Base-by-base conservation (phyloP, 768 basidiomycete genomes). In the Amanita pallidorosea region DNA sequence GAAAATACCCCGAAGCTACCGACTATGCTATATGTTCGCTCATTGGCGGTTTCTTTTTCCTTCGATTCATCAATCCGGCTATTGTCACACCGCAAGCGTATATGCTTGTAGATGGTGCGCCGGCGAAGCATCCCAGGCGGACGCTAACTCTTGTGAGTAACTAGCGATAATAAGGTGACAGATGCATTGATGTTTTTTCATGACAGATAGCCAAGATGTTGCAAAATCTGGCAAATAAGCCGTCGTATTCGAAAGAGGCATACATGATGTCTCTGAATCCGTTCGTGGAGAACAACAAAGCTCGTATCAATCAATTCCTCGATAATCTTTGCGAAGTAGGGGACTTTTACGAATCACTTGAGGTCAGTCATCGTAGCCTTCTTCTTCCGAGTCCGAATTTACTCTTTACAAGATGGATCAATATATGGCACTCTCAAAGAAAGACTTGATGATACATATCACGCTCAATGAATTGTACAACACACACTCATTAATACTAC, bases 391-490 rank as follows among this genome's bases (percentile, higher is more conserved):
- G 17, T 29, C 6, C 29, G 48, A 50, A 29, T 47, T n/a, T 25
- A 59, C 20, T 29, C 8, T 49, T 6, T 53, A 23, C 3, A 57
- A 96, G 95, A 95, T 98, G 85, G 96, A 99, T 68, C 96, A 98
- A 74, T 99, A 99, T 66, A 97, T 99, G 93, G 96, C 96, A 7
- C 72, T 99, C 52, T 97, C 94, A 53, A 99, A 99, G 78, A 98
- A 98, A 68, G 96, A 98, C 64, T 75, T 98, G 53, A 83, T 87
- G 75, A 98, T 99, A 69, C 90, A 93, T 67, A 99, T 99, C 64
- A 98, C 96, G 6, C 71, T 98, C 67, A 99, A 99, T 64, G 96
- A 99, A 76, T 63, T 99, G 73, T 98, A 97, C 69, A 98, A 98
- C 70, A 99, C 96, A 2, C 96, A 99, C 66, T 88, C 93, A 22